Base-by-base conservation (phyloP, 176 grass and related monocot species). In the Carex myosuroides region DNA sequence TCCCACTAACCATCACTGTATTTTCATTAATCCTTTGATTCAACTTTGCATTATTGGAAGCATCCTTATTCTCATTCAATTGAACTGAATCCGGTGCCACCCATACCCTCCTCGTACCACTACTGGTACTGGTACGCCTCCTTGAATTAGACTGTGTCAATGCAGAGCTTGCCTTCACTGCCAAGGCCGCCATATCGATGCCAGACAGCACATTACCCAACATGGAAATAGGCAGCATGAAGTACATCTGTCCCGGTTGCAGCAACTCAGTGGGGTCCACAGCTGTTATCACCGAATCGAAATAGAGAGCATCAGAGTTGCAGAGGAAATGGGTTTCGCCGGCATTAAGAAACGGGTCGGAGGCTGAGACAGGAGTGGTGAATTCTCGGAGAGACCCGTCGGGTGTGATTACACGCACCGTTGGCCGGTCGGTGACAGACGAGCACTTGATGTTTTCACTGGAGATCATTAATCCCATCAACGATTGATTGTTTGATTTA, bases 221-320 rank as follows among this genome's bases (percentile, higher is more conserved):
- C 76, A 75, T 32, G 9, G 90, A 66, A 3, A 70, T 21, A 2
- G 86, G 90, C 12, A 94, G 88, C 18, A 92, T 39, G 65, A 94
- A 94, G 57, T 92, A 94, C 14, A 94, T 70, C 39, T 92, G 86
- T 3, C 78, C 90, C 0, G 63, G 81, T 17, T 14, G 86, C 50
- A 94, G 86, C 64, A 42, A 39, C 29, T 94, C 88, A 18, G 59
- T 35, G 8, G 81, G 50, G 8, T 12, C 37, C 37, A 92, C 29
- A 8, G 85, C 64, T 2, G 81, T 79, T 14, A 87, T 68, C 57
- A 13, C 12, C 18, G 83, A 54, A 83, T 88, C 83, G 52, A 94
- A 92, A 80, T 92, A 92, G 39, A 94, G 92, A 56, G 48, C 75
- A 81, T 94, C 90, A 13, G 92, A 90, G 59, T 71, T 88, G 90